Base-by-base conservation (phyloP, 1,139 yeast genomes). In the Chernovozyma aurita region DNA sequence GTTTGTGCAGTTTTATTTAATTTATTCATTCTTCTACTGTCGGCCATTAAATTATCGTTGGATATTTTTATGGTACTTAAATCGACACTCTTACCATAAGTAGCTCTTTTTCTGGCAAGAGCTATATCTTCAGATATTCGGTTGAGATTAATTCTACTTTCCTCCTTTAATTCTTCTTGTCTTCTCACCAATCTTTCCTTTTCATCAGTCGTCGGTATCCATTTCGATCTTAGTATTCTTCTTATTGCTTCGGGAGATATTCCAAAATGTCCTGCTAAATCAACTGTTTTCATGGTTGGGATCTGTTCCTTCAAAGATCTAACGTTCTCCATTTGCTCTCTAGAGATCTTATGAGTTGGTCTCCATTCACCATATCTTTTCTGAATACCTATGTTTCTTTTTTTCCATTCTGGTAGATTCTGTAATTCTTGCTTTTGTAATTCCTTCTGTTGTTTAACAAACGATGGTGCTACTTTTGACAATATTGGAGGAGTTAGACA, bases 241-340 rank as follows among this genome's bases (percentile, higher is more conserved):
- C 96, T 63, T 1, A 88, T 74, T 0, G 94, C 86, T 47, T 88
- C 95, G 0, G 95, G 94, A 1, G 95, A 83, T 3, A 87, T 71
- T 38, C 73, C 65, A 57, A 83, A 88, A 51, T 74, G 73, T 26
- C 70, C 65, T 0, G 92, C 83, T 14, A 90, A 58, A 34, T 80
- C 83, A 2, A 69, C 63, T 1, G 82, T 73, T 8, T 73, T 73
- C 39, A 85, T 47, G 21, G 74, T 70, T 0, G 96, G 96, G 47
- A 72, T 58, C 36, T 66, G 64, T 21, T 61, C 59, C 44, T 78
- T 80, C 30, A 88, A 52, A 9, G 66, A 55, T 36, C 85, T 62
- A 4, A 90, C 70, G 36, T 79, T 80, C 16, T 73, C 78, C 72
- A 88, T 85, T 14, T 84, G 79, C 31, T 75, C 80, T 32, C 95